Conservation (phyloP, 352 stramenopile species). For the Pythium sp. region DNA sequence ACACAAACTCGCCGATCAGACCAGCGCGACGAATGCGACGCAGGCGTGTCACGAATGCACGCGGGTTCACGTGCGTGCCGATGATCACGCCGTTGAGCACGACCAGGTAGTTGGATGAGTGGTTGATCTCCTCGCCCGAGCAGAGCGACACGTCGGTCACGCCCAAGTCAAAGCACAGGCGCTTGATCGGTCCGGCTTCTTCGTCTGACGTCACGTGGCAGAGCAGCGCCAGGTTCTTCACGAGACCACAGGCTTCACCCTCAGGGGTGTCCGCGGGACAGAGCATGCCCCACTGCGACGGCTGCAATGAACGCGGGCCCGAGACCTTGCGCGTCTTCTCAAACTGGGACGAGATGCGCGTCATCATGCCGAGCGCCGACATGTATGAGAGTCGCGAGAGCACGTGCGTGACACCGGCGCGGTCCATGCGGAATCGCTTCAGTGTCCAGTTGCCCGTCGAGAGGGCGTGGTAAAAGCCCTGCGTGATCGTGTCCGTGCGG, state of each 20-base stretch:
- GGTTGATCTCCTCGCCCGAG: slow-evolving; percentile 96
- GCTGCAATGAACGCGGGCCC: slow-evolving; percentile 96
- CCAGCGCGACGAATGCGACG: slow-evolving; percentile 81
- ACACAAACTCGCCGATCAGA: slow-evolving; percentile 96
- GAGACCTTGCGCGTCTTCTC: slow-evolving; percentile 99
- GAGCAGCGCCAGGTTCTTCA: slow-evolving; percentile 99
- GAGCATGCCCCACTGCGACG: slow-evolving; percentile 99
- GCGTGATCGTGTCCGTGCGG: slow-evolving; percentile 97
- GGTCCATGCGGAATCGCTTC: slow-evolving; percentile 99
- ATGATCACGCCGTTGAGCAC: slow-evolving; percentile 99
- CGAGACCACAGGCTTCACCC: slow-evolving; percentile 98
- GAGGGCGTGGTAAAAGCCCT: slow-evolving; percentile 86
- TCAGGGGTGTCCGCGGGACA: slow-evolving; percentile 98
- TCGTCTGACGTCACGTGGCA: slow-evolving; percentile 95
- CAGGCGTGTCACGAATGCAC: slow-evolving; percentile 86
- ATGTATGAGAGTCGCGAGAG: slow-evolving; percentile 98
- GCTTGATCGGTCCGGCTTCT: slow-evolving; percentile 91
- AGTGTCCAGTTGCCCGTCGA: slow-evolving; percentile 98
- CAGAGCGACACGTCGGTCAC: slow-evolving; percentile 96
- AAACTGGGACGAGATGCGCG: slow-evolving; percentile 98
- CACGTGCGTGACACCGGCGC: slow-evolving; percentile 96
- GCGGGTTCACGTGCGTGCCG: slow-evolving; percentile 92
- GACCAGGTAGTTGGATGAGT: slow-evolving; percentile 93
- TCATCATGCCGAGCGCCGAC: slow-evolving; percentile 99
- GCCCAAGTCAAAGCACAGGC: slow-evolving; percentile 96